Percentiles rank a stretch among this genome's conserved stretches.
Evolutionary conservation across 805 yeast species (phyloP).

Genomic region (Candida hungchunana): DNA sequence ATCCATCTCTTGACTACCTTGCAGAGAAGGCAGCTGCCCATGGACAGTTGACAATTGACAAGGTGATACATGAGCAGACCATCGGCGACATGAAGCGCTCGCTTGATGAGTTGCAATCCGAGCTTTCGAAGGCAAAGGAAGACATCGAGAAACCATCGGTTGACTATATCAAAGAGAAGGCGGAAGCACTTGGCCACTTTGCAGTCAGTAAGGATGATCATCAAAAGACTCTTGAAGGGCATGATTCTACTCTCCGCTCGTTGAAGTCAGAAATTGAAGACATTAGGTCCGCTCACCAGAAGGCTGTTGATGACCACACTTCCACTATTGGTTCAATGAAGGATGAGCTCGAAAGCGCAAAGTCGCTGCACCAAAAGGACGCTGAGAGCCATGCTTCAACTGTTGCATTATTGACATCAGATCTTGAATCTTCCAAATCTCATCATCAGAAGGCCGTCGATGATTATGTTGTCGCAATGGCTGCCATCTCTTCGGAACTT

Average conservation of each 20-base stretch:
- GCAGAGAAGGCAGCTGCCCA: constrained; percentile 24
- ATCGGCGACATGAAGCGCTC: constrained; percentile 8
- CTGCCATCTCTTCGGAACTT: too few relatives aligned
- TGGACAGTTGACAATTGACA: constrained; percentile 21
- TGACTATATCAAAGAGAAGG: constrained; percentile 27
- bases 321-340: not conserved
- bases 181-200: constrained; percentile 23
- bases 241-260: not conserved
- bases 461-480: too few relatives aligned
- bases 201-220: constrained; percentile 3
- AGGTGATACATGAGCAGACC: constrained; percentile 8
- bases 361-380: too few relatives aligned
- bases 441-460: too few relatives aligned
- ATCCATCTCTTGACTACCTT: constrained; percentile 25
- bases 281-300: too few relatives aligned
- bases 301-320: too few relatives aligned
- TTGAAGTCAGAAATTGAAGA: not conserved
- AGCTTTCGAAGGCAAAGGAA: not conserved
- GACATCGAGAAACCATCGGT: constrained; percentile 29
- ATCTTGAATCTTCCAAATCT: too few relatives aligned
- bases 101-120: constrained; percentile 2
- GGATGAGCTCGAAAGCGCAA: not conserved
- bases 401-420: too few relatives aligned
- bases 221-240: constrained; percentile 1
- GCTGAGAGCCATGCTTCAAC: too few relatives aligned